A percentile compares a stretch with the other conserved stretches of the same genome.
Conservation (phyloP, 768 basidiomycete genomes). For the Coprinopsis strossmayeri region DNA sequence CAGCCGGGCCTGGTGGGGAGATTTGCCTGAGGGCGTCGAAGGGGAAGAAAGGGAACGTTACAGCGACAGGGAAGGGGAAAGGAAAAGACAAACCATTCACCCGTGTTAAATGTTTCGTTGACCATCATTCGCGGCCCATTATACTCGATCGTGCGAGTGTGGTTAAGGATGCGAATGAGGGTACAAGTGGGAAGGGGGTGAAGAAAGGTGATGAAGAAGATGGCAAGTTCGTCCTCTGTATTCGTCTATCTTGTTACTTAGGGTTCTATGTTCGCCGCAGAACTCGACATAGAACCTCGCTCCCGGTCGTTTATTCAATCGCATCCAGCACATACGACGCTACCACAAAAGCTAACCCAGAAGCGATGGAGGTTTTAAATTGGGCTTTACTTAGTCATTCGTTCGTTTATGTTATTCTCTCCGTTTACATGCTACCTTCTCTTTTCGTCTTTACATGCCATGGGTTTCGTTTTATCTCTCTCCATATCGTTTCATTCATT, state of each 20-base stretch:
- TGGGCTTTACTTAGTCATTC: conserved; percentile 41
- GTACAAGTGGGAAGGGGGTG: conserved; percentile 19
- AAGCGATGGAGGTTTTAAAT: conserved; percentile 69
- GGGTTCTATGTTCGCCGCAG: conserved; percentile 28
- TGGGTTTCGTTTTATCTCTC: too few species aligned
- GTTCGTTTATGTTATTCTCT: neutral
- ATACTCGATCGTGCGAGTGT: conserved; percentile 28
- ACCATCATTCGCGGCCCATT: conserved; percentile 54
- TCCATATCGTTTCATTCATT: too few species aligned
- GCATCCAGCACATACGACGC: conserved; percentile 64
- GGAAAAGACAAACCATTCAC: too few species aligned
- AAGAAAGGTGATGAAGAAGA: conserved; percentile 30
- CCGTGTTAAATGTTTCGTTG: conserved; percentile 52
- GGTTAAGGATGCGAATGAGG: too few species aligned
- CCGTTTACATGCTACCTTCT: too few species aligned
- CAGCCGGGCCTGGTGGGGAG: conserved; percentile 36
- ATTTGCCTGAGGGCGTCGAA: conserved; percentile 64
- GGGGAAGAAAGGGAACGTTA: conserved; percentile 19
- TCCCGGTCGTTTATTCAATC: conserved; percentile 80
- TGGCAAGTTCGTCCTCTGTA: conserved; percentile 26
- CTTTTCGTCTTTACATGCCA: too few species aligned
- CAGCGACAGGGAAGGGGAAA: too few species aligned
- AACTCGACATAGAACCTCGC: conserved; percentile 67
- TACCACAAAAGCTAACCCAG: conserved; percentile 52
- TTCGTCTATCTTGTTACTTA: neutral